Evolutionary conservation across 768 basidiomycete genomes (phyloP).

Genomic region (Suillus subalutaceus): DNA sequence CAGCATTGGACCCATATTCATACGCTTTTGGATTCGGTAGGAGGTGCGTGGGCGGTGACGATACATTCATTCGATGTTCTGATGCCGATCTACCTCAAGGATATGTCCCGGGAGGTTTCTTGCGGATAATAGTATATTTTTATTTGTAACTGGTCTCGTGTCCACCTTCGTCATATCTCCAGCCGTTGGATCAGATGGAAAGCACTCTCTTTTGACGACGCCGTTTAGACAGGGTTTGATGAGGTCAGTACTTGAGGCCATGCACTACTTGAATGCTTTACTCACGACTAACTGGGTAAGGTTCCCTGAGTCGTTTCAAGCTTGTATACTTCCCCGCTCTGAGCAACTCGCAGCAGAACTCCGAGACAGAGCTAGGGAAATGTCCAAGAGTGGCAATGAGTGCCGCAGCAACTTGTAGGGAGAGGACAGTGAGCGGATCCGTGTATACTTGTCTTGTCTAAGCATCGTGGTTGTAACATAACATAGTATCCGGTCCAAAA

Average conservation of each 20-base stretch:
- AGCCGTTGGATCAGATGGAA: neutral
- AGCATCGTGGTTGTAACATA: neutral
- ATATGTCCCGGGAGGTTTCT: conserved; percentile 7
- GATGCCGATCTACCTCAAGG: neutral
- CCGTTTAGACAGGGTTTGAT: conserved; percentile 5
- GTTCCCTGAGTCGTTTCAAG: conserved; percentile 8
- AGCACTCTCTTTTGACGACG: neutral
- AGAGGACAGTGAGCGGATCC: neutral
- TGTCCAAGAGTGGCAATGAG: neutral
- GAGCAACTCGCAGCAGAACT: conserved; percentile 2
- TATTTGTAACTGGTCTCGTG: conserved; percentile 5
- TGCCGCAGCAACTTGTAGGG: neutral
- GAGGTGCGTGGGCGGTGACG: neutral
- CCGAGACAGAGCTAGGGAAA: neutral
- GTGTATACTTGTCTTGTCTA: neutral
- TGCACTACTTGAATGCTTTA: neutral
- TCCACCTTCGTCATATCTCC: conserved; percentile 9
- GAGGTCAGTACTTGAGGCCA: neutral
- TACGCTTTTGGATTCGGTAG: conserved; percentile 10
- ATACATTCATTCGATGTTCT: neutral
- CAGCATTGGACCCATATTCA: conserved; percentile 10
- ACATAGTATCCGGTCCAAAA: no score
- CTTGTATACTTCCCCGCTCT: conserved; percentile 6
- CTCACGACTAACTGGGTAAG: neutral
- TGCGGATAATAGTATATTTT: conserved; percentile 7